A percentile compares a stretch with the other conserved stretches of the same genome.
Conservation (phyloP, 2,329 filamentous ascomycete species). For the Cercospora sp. region DNA sequence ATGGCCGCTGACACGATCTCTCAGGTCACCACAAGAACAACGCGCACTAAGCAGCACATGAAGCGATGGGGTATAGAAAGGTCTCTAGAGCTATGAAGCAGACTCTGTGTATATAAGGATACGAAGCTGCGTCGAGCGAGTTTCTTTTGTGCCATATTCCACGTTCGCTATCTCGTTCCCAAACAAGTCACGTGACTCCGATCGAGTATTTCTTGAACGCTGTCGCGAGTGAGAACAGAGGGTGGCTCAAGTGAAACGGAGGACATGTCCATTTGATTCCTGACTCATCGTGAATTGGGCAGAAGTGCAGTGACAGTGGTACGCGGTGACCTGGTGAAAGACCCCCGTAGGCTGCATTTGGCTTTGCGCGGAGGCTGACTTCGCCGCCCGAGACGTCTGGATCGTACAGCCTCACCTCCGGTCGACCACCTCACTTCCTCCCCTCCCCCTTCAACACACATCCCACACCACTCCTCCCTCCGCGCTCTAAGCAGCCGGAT, state of each 20-base stretch:
- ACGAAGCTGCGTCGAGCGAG: conserved; percentile 20
- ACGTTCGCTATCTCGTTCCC: background rate
- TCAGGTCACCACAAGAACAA: conserved; percentile 99
- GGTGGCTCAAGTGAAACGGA: background rate
- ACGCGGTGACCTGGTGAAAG: background rate
- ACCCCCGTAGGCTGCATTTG: conserved; percentile 4
- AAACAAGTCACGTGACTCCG: background rate
- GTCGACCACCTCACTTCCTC: background rate
- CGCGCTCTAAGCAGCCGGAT: conserved; percentile 21
- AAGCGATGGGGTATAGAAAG: conserved; percentile 10
- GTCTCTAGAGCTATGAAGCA: conserved; percentile 13
- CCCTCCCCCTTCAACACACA: background rate
- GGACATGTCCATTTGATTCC: background rate
- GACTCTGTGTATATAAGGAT: conserved; percentile 29
- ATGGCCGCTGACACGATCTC: conserved; percentile 2
- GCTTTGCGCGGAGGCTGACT: conserved; percentile 5
- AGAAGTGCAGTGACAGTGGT: background rate
- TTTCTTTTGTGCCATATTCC: conserved; percentile 9
- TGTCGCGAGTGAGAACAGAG: background rate
- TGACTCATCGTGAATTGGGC: background rate
- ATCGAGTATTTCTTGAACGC: background rate
- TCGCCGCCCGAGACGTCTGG: background rate
- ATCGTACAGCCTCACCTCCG: conserved; percentile 8
- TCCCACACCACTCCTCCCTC: conserved; percentile 7
- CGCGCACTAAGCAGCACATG: conserved; percentile 68